Conservation (phyloP, 2,329 filamentous ascomycete genomes). For the Cryoendolithus antarcticus region DNA sequence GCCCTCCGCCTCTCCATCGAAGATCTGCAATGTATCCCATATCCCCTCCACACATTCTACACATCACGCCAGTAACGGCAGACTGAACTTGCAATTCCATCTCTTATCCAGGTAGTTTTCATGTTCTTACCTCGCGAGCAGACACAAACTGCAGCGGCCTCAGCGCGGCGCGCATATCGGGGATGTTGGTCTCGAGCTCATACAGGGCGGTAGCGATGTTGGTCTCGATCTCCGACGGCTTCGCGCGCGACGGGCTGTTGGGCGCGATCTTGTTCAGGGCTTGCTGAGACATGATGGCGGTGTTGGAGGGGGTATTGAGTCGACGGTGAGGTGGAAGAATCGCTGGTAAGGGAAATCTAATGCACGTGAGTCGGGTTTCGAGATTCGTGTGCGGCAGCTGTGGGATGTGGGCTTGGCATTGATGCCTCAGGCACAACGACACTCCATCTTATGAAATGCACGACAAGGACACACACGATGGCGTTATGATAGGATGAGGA, state of each 20-base stretch:
- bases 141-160: conserved; percentile 97
- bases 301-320: no score
- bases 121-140: conserved; percentile 87
- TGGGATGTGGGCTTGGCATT: no score
- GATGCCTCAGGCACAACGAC: no score
- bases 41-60: neutral
- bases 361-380: no score
- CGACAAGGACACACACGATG: no score
- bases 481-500: no score
- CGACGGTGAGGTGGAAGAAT: no score
- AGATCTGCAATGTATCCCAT: conserved; percentile 11
- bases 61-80: no score
- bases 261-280: conserved; percentile 95
- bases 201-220: conserved; percentile 93
- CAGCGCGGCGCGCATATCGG: conserved; percentile 92
- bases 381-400: no score
- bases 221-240: conserved; percentile 94
- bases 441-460: no score
- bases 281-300: conserved; percentile 47
- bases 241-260: conserved; percentile 92
- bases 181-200: conserved; percentile 98
- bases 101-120: conserved; percentile 4
- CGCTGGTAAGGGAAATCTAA: no score
- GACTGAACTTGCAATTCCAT: no score
- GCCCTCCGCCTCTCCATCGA: conserved; percentile 41